Evolutionary conservation across 306 rosid species (phyloP), one percentile per base, ranked within the genome.

Genomic region (Castanospermum australe): DNA sequence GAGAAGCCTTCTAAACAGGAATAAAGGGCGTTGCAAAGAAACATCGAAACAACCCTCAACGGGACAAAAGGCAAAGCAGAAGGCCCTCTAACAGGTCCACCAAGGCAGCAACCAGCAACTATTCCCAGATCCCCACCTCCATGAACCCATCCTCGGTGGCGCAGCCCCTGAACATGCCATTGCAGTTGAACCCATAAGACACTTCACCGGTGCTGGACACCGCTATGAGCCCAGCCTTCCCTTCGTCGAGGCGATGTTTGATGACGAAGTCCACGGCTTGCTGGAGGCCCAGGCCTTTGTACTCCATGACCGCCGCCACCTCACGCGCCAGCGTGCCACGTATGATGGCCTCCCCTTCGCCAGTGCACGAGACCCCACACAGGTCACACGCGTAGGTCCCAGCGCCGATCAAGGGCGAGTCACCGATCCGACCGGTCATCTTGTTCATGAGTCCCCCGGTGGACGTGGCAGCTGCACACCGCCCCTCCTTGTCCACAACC

Each of bases 301-400:
- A 96, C 76, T 96, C 99, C 97, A 96, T 96, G 75, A 96, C 96
- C 0, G 99, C 99, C 4, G 84, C 93, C 20, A 93, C 98, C 76
- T 93, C 99, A 28, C 99, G 91, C 9, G 98, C 99, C 80, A 96
- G 67, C 0, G 99, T 95, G 4, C 92, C 94, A 0, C 98, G 95
- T 41, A 95, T 95, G 86, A 95, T 95, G 0, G 99, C 99, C 76
- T 95, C 99, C 0, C 99, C 99, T 42, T 95, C 99, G 1, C 99
- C 99, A 0, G 99, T 93, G 89, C 99, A 93, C 2, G 99, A 95
- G 0, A 95, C 97, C 57, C 98, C 99, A 41, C 98, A 91, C 2
- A 93, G 11, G 35, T 88, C 75, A 63, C 99, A 87, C 6, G 99
- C 99, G 82, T 93, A 95, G 0, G 99, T 95, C 5, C 98, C 99